Evolutionary conservation across 768 basidiomycete genomes (phyloP).

Genomic region (Mycena venus): DNA sequence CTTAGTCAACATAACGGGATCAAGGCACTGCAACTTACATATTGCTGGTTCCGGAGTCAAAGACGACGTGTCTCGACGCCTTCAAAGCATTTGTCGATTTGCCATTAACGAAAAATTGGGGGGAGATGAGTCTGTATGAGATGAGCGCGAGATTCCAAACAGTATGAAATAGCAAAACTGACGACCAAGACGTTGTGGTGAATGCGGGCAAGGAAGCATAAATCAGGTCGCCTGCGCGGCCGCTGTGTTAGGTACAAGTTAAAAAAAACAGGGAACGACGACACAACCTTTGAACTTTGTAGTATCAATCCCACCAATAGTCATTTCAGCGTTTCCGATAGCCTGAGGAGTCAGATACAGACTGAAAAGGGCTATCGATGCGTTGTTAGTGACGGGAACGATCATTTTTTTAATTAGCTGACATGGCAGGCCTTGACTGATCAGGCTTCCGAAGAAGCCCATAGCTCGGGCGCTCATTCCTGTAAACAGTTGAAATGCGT

Average conservation of each 20-base stretch:
- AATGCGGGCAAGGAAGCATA: constrained; percentile 55
- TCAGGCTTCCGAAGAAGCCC: constrained; percentile 62
- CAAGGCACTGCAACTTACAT: constrained; percentile 35
- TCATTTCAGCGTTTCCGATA: constrained; percentile 65
- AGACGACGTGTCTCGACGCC: constrained; percentile 59
- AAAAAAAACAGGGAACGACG: constrained; percentile 10
- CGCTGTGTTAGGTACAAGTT: not conserved
- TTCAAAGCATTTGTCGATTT: constrained; percentile 59
- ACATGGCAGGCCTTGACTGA: constrained; percentile 65
- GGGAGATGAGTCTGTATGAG: constrained; percentile 47
- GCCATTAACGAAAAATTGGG: constrained; percentile 65
- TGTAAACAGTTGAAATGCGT: constrained; percentile 24
- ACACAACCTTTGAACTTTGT: constrained; percentile 62
- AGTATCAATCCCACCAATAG: constrained; percentile 65
- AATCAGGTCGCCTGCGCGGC: constrained; percentile 52
- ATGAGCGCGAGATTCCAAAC: not conserved
- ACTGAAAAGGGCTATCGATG: constrained; percentile 60
- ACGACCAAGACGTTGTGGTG: constrained; percentile 57
- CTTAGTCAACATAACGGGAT: not conserved
- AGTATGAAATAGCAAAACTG: not conserved
- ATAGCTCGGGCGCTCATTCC: constrained; percentile 64
- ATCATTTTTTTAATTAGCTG: too few species aligned
- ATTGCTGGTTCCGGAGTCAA: constrained; percentile 72
- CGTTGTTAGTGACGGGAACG: too few species aligned
- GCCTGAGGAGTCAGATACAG: constrained; percentile 61